Evolutionary conservation across 768 basidiomycete genomes (phyloP).

Genomic region (Coprinellus micaceus): DNA sequence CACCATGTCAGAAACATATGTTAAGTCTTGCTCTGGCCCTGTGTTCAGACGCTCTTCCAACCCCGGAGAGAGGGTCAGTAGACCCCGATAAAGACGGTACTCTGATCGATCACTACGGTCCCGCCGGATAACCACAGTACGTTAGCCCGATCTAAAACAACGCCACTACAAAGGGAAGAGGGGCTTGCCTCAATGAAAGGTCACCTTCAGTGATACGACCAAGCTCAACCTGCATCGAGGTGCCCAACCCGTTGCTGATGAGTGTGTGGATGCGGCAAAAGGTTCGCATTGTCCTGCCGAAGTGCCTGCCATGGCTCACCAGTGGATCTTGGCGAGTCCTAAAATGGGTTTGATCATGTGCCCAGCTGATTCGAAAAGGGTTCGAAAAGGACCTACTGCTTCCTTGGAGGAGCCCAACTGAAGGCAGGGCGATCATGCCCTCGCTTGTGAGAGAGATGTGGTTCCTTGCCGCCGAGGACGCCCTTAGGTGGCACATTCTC

Average conservation of each 20-base stretch:
- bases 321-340: too few relatives aligned
- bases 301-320: slow-evolving; percentile 14
- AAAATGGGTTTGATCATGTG: too few relatives aligned
- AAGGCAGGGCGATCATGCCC: too few relatives aligned
- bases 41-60: slow-evolving; percentile 12
- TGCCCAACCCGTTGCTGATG: slow-evolving; percentile 14
- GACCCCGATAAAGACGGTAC: not conserved
- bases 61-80: slow-evolving; percentile 8
- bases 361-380: too few relatives aligned
- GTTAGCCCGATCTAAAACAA: not conserved
- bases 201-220: slow-evolving; percentile 3
- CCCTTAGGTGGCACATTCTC: too few relatives aligned
- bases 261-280: slow-evolving; percentile 13
- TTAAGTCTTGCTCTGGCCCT: slow-evolving; percentile 16
- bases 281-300: slow-evolving; percentile 7
- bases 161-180: too few relatives aligned
- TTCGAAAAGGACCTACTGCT: too few relatives aligned
- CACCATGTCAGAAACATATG: slow-evolving; percentile 17
- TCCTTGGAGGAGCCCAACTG: too few relatives aligned
- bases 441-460: too few relatives aligned
- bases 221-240: slow-evolving; percentile 6
- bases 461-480: too few relatives aligned
- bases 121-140: not conserved
- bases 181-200: slow-evolving; percentile 3
- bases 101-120: not conserved